Conservation (phyloP, 1,284 basidiomycete species). For the Heterobasidion occidentale region DNA sequence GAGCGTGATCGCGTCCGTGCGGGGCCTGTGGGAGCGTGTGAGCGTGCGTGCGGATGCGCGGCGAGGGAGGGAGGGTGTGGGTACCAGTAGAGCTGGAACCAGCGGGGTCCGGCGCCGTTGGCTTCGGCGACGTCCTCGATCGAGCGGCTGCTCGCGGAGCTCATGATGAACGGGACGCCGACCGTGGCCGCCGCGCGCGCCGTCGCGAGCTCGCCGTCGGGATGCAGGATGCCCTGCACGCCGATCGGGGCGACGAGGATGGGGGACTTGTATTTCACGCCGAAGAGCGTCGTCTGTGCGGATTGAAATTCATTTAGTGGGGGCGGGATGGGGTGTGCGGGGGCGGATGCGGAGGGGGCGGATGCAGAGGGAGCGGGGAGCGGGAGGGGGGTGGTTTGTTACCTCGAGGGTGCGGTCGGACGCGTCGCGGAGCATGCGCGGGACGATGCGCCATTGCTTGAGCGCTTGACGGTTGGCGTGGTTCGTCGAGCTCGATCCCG, state of each 20-base stretch:
- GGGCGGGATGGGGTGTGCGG: not conserved
- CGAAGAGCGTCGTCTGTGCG: conserved; percentile 57
- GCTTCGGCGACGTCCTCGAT: conserved; percentile 69
- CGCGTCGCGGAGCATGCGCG: conserved; percentile 69
- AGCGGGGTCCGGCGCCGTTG: conserved; percentile 56
- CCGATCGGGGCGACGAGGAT: conserved; percentile 71
- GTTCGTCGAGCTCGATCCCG: conserved; percentile 52
- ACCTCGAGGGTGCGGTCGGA: conserved; percentile 58
- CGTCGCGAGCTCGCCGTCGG: conserved; percentile 61
- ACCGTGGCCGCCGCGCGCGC: conserved; percentile 59
- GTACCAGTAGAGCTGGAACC: conserved; percentile 79
- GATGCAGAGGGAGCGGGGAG: not conserved
- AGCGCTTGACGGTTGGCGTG: conserved; percentile 49
- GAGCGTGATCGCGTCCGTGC: conserved; percentile 49
- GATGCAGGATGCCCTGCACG: conserved; percentile 62
- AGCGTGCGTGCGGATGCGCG: not conserved
- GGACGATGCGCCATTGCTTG: conserved; percentile 56
- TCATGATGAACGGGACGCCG: conserved; percentile 64
- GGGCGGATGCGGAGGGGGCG: too few species aligned
- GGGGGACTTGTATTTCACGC: conserved; percentile 55
- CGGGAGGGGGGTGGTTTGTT: conserved; percentile 1
- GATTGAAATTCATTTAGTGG: not conserved
- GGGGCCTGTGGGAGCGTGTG: conserved; percentile 34
- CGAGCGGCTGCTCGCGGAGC: conserved; percentile 59
- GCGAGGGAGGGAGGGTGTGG: not conserved